These are phyloP conservation scores for Sporothrix inflata DNA, from an alignment of 2,329 filamentous ascomycete species.

Conservation along the genomic window DNA sequence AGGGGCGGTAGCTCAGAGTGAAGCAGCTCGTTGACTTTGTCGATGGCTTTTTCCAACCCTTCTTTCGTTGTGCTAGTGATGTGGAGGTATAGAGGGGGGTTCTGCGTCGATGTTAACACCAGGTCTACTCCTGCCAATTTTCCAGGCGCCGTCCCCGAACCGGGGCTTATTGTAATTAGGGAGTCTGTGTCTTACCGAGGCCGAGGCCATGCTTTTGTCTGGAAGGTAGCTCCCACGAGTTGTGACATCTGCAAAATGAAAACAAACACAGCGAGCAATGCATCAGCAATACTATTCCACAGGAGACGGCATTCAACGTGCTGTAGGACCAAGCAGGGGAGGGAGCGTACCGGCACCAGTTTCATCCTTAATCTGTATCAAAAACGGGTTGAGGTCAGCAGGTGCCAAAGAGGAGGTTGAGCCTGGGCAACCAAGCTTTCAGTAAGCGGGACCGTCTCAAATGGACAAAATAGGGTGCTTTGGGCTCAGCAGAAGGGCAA, in stretches of 20 bases:
- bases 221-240: conserved; percentile 96
- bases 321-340: neutral
- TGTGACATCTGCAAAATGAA: conserved; percentile 81
- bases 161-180: neutral
- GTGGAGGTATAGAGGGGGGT: conserved; percentile 91
- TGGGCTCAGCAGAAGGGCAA: neutral
- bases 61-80: conserved; percentile 90
- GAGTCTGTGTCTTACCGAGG: conserved; percentile 63
- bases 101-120: conserved; percentile 54
- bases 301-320: neutral
- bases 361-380: conserved; percentile 94
- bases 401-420: conserved; percentile 72
- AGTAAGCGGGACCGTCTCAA: conserved; percentile 72
- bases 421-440: conserved; percentile 66
- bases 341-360: conserved; percentile 97
- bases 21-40: conserved; percentile 92
- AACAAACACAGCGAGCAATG: conserved; percentile 57
- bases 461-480: conserved; percentile 41
- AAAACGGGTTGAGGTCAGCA: conserved; percentile 85
- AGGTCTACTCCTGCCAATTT: neutral
- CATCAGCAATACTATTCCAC: conserved; percentile 38
- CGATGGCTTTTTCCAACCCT: conserved; percentile 85
- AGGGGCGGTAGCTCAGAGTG: conserved; percentile 93
- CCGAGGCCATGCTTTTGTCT: conserved; percentile 95
- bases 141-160: neutral